Evolutionary conservation across 2,329 filamentous ascomycete genomes (phyloP).

Genomic region (Alternaria gansuensis): DNA sequence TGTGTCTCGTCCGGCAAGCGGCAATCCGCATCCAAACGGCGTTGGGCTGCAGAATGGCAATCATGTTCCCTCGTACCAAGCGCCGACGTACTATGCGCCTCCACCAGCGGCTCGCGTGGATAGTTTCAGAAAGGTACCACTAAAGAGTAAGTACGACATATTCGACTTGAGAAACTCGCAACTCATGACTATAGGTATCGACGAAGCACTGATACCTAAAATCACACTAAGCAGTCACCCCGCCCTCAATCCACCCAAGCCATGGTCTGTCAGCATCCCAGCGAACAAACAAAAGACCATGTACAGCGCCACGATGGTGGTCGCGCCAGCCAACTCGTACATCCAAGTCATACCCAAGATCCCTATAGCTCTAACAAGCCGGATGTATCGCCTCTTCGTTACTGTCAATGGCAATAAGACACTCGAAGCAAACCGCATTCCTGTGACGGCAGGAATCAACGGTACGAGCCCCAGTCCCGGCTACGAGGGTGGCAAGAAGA

Average conservation of each 20-base stretch:
- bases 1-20: constrained; percentile 51
- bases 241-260: constrained; percentile 67
- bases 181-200: constrained; percentile 39
- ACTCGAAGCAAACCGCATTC: constrained; percentile 67
- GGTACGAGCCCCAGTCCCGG: constrained; percentile 33
- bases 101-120: constrained; percentile 44
- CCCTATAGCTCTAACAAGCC: constrained; percentile 68
- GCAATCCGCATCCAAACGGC: constrained; percentile 55
- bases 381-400: constrained; percentile 80
- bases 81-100: constrained; percentile 42
- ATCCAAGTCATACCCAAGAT: constrained; percentile 76
- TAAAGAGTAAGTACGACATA: constrained; percentile 58
- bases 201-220: constrained; percentile 72
- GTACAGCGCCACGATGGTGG: constrained; percentile 75
- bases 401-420: constrained; percentile 71
- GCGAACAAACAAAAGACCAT: constrained; percentile 72
- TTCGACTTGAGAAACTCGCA: neutral
- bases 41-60: constrained; percentile 36
- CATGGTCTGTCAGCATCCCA: constrained; percentile 69
- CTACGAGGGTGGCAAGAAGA: constrained; percentile 52
- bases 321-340: constrained; percentile 73
- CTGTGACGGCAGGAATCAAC: constrained; percentile 50
- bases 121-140: constrained; percentile 45
- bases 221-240: constrained; percentile 75
- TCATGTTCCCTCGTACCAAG: constrained; percentile 43